Conservation (phyloP, 192 early-diverging fungal genomes). For the Rhizoclosmatium sp. region DNA sequence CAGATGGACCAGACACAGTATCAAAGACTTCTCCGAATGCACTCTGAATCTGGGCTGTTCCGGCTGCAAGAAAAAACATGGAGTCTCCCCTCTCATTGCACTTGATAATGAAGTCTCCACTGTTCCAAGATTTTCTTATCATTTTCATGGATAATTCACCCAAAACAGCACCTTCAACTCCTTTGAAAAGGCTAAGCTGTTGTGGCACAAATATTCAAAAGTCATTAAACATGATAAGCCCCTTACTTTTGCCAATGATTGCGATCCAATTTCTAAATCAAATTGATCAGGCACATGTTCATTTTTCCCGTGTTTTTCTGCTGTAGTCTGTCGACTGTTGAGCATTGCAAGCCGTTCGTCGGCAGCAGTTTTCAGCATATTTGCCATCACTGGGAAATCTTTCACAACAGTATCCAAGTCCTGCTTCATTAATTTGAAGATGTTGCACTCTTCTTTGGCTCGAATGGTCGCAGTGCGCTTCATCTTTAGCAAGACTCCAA, state of each 20-base stretch:
- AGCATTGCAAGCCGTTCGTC: conserved; percentile 52
- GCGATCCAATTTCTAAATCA: conserved; percentile 55
- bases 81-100: conserved; percentile 48
- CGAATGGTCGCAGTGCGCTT: conserved; percentile 54
- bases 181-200: conserved; percentile 49
- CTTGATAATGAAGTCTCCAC: conserved; percentile 48
- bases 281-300: conserved; percentile 40
- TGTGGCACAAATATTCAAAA: background rate
- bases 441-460: conserved; percentile 55
- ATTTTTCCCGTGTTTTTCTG: background rate
- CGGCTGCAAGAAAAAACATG: conserved; percentile 65
- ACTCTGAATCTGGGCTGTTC: conserved; percentile 48
- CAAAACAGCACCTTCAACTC: conserved; percentile 42
- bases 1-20: conserved; percentile 43
- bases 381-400: conserved; percentile 48
- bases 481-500: conserved; percentile 57
- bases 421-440: conserved; percentile 53
- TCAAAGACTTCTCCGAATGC: conserved; percentile 56
- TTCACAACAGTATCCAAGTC: conserved; percentile 43
- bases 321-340: conserved; percentile 3
- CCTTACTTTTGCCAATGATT: conserved; percentile 50
- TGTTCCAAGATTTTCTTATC: conserved; percentile 44
- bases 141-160: conserved; percentile 52
- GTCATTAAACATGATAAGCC: background rate
- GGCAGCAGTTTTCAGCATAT: conserved; percentile 47